A percentile compares a stretch with the other conserved stretches of the same genome.
Evolutionary conservation across 2,329 filamentous ascomycete genomes (phyloP).

Genomic region (Arachnomyces sp.): DNA sequence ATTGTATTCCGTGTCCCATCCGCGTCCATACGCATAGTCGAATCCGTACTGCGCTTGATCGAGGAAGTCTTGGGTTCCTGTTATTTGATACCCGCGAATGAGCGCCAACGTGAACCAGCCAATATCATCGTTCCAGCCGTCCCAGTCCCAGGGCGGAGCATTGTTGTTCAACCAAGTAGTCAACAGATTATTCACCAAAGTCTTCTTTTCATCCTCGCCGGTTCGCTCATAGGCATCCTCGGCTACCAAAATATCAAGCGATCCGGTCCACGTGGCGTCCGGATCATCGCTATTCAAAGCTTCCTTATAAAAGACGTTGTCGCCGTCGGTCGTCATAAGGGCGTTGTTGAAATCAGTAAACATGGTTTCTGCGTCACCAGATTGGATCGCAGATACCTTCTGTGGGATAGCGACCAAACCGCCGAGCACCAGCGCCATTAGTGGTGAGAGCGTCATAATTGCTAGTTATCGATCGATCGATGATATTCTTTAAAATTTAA

Average conservation of each 20-base stretch:
- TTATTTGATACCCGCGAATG: constrained; percentile 5
- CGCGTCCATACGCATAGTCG: constrained; percentile 6
- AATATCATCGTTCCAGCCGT: constrained; percentile 6
- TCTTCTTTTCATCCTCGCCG: constrained; percentile 3
- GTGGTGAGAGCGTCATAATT: no score
- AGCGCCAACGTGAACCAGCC: constrained; percentile 6
- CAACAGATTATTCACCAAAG: constrained; percentile 5
- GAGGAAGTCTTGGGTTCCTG: constrained; percentile 2
- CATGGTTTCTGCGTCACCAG: constrained; percentile 3
- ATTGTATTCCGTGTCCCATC: constrained; percentile 6
- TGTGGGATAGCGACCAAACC: neutral
- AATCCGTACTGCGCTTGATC: constrained; percentile 4
- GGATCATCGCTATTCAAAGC: neutral
- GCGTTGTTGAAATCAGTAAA: constrained; percentile 5
- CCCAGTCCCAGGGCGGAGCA: neutral
- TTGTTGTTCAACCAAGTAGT: constrained; percentile 6
- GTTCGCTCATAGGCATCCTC: constrained; percentile 7
- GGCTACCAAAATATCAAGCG: constrained; percentile 5
- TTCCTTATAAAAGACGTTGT: constrained; percentile 4
- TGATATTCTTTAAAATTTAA: no score
- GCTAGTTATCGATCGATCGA: no score
- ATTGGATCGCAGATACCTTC: neutral
- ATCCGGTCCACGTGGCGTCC: constrained; percentile 4
- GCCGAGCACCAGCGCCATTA: no score
- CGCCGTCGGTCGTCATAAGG: constrained; percentile 1